These are phyloP conservation scores for Parafenestella ontariensis DNA, from an alignment of 2,329 filamentous ascomycete genomes.

Conservation along the genomic window DNA sequence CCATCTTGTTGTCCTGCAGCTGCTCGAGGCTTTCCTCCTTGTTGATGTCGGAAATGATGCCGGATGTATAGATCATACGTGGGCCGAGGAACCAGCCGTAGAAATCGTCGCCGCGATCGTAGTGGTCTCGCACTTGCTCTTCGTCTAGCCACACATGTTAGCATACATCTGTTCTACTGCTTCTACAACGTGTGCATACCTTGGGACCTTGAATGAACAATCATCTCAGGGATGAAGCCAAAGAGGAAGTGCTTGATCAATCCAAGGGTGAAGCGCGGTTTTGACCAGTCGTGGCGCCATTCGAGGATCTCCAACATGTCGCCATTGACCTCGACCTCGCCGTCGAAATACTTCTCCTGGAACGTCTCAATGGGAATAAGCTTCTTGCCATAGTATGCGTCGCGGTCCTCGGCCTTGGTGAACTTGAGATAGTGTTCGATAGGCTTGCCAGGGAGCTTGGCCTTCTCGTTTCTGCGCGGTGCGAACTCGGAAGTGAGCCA, in stretches of 20 bases:
- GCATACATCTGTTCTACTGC: not conserved
- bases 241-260: constrained; percentile 89
- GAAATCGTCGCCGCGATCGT: constrained; percentile 97
- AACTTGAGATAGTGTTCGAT: constrained; percentile 91
- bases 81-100: constrained; percentile 98
- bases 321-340: constrained; percentile 93
- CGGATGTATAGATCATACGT: constrained; percentile 98
- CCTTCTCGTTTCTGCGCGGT: constrained; percentile 93
- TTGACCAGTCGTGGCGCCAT: constrained; percentile 96
- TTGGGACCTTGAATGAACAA: constrained; percentile 91
- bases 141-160: constrained; percentile 67
- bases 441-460: constrained; percentile 80
- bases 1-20: constrained; percentile 97
- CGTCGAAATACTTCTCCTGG: constrained; percentile 97
- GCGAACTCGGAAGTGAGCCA: constrained; percentile 78
- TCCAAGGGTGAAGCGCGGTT: constrained; percentile 85
- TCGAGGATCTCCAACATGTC: constrained; percentile 89
- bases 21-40: constrained; percentile 91
- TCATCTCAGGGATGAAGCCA: constrained; percentile 85
- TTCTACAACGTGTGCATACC: constrained; percentile 55
- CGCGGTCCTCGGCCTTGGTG: constrained; percentile 66
- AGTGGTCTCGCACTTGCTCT: constrained; percentile 97
- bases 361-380: constrained; percentile 93
- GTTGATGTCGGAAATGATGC: constrained; percentile 87
- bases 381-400: constrained; percentile 77